Base-by-base conservation (phyloP, 2,329 filamentous ascomycete genomes). In the Aspergillus jensenii region DNA sequence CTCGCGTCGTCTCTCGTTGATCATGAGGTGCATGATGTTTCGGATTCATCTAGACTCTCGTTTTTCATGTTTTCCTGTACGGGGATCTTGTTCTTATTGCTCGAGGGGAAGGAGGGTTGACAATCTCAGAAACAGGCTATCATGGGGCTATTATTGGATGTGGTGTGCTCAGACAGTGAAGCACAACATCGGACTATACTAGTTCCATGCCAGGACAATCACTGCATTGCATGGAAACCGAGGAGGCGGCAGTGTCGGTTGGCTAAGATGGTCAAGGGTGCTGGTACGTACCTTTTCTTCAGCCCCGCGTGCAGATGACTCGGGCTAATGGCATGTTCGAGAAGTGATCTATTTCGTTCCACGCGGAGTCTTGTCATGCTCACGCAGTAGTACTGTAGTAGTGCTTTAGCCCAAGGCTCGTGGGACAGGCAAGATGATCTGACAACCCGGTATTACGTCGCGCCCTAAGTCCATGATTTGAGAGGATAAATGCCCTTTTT, bases 201-300 rank as follows among this genome's bases (percentile, higher is more conserved):
- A 53, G 44, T 55, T 58, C 60, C 57, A 64, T 63, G 62, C 56
- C 52, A 57, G 59, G 62, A 60, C 58, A 65, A 65, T 64, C 62
- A 62, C 58, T 63, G 60, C 62, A 65, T 65, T 60, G 55, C 52
- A 54, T 54, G 52, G 23, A 48, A 48, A 40, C 44, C 48, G 21
- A 33, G 43, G 44, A 54, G 56, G 55, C 46, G 56, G 53, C 40
- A 40, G 53, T 37, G 45, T 55, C 60, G 56, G 56, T 61, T 64
- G 62, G 61, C 49, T 45, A 17, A 27, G 33, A 37, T 45, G 44
- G 25, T 44, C 25, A 33, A 49, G 21, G 25, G 27, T 31, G 23
- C 23, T 17, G 33, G 15, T 35, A 31, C 8, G 43, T 40, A 41
- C 53, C 46, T 56, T 45, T 35, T 37, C 35, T 46, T 40, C 27